Conservation (phyloP, 345 rosid species). For the Limnanthes douglasii region DNA sequence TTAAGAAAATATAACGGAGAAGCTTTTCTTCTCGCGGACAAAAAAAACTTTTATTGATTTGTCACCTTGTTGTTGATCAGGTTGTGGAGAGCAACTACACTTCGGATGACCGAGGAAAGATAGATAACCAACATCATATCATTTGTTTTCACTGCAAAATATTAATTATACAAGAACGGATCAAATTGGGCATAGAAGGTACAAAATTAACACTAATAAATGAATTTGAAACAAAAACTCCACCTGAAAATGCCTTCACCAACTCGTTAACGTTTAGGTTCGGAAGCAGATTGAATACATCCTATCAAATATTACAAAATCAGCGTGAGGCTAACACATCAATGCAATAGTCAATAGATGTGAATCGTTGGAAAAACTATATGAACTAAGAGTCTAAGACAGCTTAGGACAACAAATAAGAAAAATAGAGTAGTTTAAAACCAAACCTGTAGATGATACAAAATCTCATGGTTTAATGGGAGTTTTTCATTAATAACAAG, state of each 20-base stretch:
- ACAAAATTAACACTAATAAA: background rate
- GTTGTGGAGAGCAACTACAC: slow-evolving; percentile 86
- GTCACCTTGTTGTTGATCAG: slow-evolving; percentile 88
- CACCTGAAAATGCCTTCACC: slow-evolving; percentile 81
- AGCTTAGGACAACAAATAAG: background rate
- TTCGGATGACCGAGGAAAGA: slow-evolving; percentile 65
- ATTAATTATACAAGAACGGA: slow-evolving; percentile 4
- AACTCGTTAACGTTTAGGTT: slow-evolving; percentile 62
- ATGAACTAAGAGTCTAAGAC: slow-evolving; percentile 1
- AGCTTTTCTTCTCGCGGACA: no score
- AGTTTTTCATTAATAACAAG: slow-evolving; percentile 78
- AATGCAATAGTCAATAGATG: background rate
- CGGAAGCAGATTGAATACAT: slow-evolving; percentile 86
- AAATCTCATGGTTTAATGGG: slow-evolving; percentile 69
- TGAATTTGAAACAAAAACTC: slow-evolving; percentile 2
- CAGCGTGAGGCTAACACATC: background rate
- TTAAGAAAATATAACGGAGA: no score
- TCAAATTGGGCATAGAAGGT: background rate
- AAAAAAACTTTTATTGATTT: no score
- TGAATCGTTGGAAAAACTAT: no score
- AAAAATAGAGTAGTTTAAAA: background rate
- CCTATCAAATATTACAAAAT: slow-evolving; percentile 20
- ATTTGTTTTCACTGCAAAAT: slow-evolving; percentile 64
- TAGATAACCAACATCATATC: slow-evolving; percentile 86
- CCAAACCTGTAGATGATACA: slow-evolving; percentile 73